These are phyloP conservation scores for Hirschfeldia incana DNA, from an alignment of 345 rosid genomes.

Conservation along the genomic window DNA sequence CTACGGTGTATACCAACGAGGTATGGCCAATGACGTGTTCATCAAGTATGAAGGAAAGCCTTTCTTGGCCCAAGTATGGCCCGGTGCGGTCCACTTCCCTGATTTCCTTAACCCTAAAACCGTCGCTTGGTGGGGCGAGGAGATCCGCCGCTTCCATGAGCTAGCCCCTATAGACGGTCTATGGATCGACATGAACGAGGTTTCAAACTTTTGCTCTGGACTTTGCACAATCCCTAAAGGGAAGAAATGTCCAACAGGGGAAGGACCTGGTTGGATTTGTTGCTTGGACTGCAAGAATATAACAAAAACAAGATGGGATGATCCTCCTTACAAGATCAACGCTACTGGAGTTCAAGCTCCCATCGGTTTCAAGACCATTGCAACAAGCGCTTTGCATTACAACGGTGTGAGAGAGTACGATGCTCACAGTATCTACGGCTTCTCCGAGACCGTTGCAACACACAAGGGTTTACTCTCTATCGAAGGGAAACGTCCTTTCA, in stretches of 20 bases:
- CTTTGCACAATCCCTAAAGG: slow-evolving; percentile 68
- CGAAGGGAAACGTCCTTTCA: slow-evolving; percentile 87
- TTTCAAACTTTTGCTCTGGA: slow-evolving; percentile 84
- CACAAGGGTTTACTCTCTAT: slow-evolving; percentile 75
- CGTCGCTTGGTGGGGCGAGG: slow-evolving; percentile 90
- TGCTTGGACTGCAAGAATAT: slow-evolving; percentile 98
- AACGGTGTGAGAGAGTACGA: slow-evolving; percentile 88
- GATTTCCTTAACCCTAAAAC: slow-evolving; percentile 95
- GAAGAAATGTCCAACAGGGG: slow-evolving; percentile 7
- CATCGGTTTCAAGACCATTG: slow-evolving; percentile 86
- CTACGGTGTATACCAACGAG: slow-evolving; percentile 82
- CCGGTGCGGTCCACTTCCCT: slow-evolving; percentile 94
- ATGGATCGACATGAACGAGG: slow-evolving; percentile 99
- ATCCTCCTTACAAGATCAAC: slow-evolving; percentile 94
- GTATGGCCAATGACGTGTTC: slow-evolving; percentile 74
- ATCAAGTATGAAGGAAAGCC: slow-evolving; percentile 87
- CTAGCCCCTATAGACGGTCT: slow-evolving; percentile 87
- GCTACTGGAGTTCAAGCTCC: slow-evolving; percentile 75
- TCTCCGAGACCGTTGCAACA: slow-evolving; percentile 85
- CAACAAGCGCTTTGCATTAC: slow-evolving; percentile 88
- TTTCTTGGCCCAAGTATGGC: slow-evolving; percentile 95
- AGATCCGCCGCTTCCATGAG: slow-evolving; percentile 79
- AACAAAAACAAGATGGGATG: slow-evolving; percentile 83
- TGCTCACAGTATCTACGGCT: slow-evolving; percentile 91
- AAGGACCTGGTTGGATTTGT: slow-evolving; percentile 87